These are phyloP conservation scores for Cyanidium caldarium DNA, from an alignment of 23 red algal genomes.

Conservation along the genomic window DNA sequence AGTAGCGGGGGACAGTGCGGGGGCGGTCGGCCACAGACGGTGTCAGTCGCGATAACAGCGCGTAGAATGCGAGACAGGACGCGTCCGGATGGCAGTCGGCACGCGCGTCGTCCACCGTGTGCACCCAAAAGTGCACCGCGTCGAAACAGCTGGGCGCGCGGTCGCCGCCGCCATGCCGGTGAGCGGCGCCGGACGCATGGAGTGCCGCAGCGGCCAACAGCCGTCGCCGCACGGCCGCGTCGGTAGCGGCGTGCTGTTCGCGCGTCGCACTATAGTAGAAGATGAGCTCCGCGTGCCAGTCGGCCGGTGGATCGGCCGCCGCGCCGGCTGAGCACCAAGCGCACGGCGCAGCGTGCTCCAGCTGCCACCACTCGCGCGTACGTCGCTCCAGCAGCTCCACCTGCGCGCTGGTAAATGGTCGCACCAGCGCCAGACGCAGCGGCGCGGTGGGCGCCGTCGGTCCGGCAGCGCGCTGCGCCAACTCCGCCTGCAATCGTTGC, in stretches of 20 bases:
- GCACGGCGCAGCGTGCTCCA: not conserved
- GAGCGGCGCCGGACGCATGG: not conserved
- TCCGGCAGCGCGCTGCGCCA: too few species aligned
- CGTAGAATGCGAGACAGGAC: slow-evolving; percentile 7
- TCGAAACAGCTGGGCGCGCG: not conserved
- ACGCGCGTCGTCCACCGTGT: not conserved
- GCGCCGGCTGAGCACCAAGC: not conserved
- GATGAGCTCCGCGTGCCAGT: not conserved
- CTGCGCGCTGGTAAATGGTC: not conserved
- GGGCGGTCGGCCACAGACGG: not conserved
- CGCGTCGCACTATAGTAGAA: not conserved
- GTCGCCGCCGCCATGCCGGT: not conserved
- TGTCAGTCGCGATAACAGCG: not conserved
- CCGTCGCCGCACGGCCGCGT: not conserved
- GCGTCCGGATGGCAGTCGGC: not conserved
- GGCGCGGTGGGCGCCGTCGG: too few species aligned
- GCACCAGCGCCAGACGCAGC: not conserved
- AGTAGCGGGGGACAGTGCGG: not conserved
- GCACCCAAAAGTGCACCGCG: not conserved
- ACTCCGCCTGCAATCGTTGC: too few species aligned
- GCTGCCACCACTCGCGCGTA: not conserved
- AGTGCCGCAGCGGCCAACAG: too few species aligned
- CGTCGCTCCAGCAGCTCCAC: not conserved
- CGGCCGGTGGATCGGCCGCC: not conserved
- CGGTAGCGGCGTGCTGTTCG: not conserved